Evolutionary conservation across 208 protist genomes (phyloP).

Genomic region (Leishmania amazonensis): DNA sequence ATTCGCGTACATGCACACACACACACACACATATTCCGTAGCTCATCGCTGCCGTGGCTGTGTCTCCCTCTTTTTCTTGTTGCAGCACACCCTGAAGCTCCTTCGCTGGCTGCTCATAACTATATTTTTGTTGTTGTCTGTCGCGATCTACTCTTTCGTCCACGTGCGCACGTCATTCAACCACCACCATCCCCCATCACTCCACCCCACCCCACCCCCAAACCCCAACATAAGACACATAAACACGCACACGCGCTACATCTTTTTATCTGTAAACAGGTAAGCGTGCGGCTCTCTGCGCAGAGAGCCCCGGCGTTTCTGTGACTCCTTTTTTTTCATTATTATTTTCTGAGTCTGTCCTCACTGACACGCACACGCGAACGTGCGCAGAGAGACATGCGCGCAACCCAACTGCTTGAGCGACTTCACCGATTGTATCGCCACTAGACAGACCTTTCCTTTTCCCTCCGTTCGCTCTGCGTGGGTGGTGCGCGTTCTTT

Average conservation of each 20-base stretch:
- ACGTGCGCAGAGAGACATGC: background rate
- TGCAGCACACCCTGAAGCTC: background rate
- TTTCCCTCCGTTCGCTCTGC: background rate
- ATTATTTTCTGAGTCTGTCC: background rate
- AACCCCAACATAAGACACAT: background rate
- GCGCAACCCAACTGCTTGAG: background rate
- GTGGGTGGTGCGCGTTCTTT: background rate
- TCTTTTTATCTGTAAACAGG: background rate
- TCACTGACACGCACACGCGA: background rate
- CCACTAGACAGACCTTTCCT: background rate
- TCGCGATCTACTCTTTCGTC: background rate
- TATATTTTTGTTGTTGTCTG: background rate
- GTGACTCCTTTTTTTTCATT: background rate
- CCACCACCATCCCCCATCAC: background rate
- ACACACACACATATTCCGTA: background rate
- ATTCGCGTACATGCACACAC: background rate
- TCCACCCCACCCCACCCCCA: background rate
- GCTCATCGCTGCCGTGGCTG: background rate
- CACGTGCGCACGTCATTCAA: background rate
- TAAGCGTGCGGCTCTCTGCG: background rate
- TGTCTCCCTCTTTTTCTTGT: background rate
- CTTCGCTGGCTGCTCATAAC: background rate
- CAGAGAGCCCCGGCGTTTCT: background rate
- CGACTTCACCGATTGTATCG: background rate
- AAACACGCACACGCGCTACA: background rate